Base-by-base conservation (phyloP, 2,329 filamentous ascomycete genomes). In the Fusarium goolgardi region DNA sequence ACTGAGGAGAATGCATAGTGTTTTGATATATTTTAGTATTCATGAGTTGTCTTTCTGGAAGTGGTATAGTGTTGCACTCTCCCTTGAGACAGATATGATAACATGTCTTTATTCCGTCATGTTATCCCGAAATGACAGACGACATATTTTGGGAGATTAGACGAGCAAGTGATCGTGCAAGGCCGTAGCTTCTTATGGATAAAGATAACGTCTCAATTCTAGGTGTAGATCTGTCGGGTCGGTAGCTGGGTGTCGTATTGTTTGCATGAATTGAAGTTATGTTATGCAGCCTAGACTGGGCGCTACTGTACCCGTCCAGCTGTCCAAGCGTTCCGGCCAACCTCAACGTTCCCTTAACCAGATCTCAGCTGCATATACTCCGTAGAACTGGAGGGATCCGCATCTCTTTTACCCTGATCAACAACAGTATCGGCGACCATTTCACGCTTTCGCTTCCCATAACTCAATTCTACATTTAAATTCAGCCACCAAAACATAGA, bases 351-450 rank as follows among this genome's bases (percentile, higher is more conserved):
- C 41, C 52, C 32, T 55, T 46, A 46, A 27, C 31, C 37, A 63
- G 39, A 57, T 43, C 59, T 57, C 37, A 57, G 59, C 58, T 63
- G 43, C 56, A 57, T 55, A 56, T 47, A n/a, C n/a, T n/a, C n/a
- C n/a, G n/a, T n/a, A 46, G 47, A 37, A 31, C 43, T 56, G 21
- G 35, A 41, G 44, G 55, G 25, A 29, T 61, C 53, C 41, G 44
- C 60, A 63, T 64, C 52, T 64, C 44, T 55, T 25, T 64, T 47
- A 43, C 31, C 40, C 20, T 55, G 41, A 44, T 59, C 61, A 65
- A 47, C 61, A 64, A 49, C 59, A 51, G 13, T 21, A 47, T 47
- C 40, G 37, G 44, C 52, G 45, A 29, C 47, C 59, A 45, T 20
- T 44, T 57, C 47, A 27, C 50, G 54, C 23, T 60, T 44, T 40